phyloP scores from a whole-genome alignment of 306 rosid genomes.

The Castanea crenata region DNA sequence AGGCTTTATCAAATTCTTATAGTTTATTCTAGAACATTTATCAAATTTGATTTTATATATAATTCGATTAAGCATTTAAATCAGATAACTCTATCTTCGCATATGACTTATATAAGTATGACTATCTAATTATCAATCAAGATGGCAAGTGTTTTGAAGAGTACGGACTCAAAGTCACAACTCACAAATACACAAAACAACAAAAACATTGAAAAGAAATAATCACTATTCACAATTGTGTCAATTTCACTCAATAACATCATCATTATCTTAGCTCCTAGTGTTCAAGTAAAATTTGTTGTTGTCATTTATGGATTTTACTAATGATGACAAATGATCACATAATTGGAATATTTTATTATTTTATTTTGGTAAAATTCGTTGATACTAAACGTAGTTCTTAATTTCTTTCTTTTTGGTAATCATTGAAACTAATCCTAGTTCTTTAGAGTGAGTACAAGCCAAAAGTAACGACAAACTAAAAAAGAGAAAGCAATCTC shows the following conservation, averaged over 20 bases:
- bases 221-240: neutral
- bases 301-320: slow-evolving; percentile 26
- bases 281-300: slow-evolving; percentile 5
- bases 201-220: neutral
- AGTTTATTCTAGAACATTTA: too few relatives aligned
- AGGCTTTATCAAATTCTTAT: too few relatives aligned
- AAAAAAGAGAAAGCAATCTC: neutral
- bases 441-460: slow-evolving; percentile 20
- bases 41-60: too few relatives aligned
- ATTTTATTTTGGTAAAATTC: slow-evolving; percentile 16
- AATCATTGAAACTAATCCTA: neutral
- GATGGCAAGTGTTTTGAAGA: too few relatives aligned
- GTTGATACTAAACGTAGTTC: neutral
- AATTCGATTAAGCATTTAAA: too few relatives aligned
- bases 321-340: slow-evolving; percentile 38
- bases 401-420: neutral
- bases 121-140: neutral
- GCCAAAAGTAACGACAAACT: slow-evolving; percentile 23
- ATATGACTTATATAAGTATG: too few relatives aligned
- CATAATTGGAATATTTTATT: slow-evolving; percentile 1
- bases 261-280: neutral
- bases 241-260: neutral
- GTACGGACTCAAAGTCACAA: neutral
- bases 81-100: too few relatives aligned
- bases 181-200: neutral